These are phyloP conservation scores for Dictyostelium brefeldianum DNA, from an alignment of 78 protist genomes.

Conservation along the genomic window DNA sequence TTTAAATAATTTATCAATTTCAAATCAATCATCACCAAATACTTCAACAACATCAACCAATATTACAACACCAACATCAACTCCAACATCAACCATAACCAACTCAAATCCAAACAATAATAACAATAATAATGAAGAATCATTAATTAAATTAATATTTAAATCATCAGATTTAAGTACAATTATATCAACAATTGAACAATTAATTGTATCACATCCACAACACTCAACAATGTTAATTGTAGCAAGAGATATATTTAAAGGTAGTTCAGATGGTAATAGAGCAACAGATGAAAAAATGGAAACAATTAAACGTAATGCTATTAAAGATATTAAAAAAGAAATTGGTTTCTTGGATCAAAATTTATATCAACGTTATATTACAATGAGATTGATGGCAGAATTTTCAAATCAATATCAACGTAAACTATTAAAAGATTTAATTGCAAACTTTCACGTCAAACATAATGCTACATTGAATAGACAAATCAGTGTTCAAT, in stretches of 20 bases:
- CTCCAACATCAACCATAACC: neutral
- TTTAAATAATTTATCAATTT: neutral
- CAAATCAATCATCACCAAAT: neutral
- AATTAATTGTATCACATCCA: neutral
- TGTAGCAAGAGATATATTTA: neutral
- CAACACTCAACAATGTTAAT: neutral
- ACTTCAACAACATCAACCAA: neutral
- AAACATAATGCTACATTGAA: too few species aligned
- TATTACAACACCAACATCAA: neutral
- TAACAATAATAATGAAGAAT: neutral
- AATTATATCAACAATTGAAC: neutral
- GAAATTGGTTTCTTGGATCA: neutral
- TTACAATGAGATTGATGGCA: neutral
- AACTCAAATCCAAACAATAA: neutral
- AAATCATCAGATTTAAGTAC: neutral
- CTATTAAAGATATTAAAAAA: neutral
- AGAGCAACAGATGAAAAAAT: neutral
- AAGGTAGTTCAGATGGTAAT: neutral
- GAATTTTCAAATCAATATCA: conserved; percentile 5
- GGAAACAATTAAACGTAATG: conserved; percentile 1
- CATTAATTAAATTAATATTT: neutral
- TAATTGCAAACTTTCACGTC: neutral
- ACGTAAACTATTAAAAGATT: neutral
- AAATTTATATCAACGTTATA: neutral
- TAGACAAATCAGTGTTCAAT: neutral